Percentiles rank a stretch among this genome's conserved stretches.
Conservation (phyloP, 1,284 basidiomycete genomes). For the Puccinia novopanici region DNA sequence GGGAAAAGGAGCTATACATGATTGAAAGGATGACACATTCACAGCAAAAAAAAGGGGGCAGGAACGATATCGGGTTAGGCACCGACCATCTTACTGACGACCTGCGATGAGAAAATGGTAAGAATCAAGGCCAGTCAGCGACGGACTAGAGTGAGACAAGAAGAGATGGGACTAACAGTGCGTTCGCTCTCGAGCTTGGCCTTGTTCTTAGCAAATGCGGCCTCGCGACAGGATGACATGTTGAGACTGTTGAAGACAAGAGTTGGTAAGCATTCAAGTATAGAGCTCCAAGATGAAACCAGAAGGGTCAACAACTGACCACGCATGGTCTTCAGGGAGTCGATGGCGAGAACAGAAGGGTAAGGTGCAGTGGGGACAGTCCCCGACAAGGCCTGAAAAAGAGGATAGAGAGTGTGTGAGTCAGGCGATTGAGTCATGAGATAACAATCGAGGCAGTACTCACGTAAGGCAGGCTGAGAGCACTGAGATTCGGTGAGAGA, state of each 20-base stretch:
- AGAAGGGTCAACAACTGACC: constrained; percentile 56
- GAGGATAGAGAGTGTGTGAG: not conserved
- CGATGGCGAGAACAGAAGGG: constrained; percentile 61
- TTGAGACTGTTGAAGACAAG: constrained; percentile 56
- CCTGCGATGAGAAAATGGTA: constrained; percentile 3
- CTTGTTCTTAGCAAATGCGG: constrained; percentile 62
- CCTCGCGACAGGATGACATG: constrained; percentile 61
- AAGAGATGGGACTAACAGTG: constrained; percentile 54
- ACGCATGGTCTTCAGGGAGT: constrained; percentile 61
- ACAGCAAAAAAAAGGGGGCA: not conserved
- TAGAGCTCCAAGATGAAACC: too few species aligned
- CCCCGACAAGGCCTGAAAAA: constrained; percentile 58
- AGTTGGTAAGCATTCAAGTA: not conserved
- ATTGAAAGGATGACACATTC: not conserved
- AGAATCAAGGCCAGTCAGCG: not conserved
- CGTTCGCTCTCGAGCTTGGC: constrained; percentile 61
- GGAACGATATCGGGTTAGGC: not conserved
- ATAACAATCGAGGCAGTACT: not conserved
- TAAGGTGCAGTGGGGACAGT: constrained; percentile 61
- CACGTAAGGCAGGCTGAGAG: constrained; percentile 37
- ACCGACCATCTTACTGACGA: constrained; percentile 47
- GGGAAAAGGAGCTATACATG: not conserved
- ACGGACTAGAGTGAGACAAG: not conserved
- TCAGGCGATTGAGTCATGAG: not conserved
- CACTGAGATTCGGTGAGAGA: constrained; percentile 41